phyloP scores from a whole-genome alignment of 345 rosid genomes.

The Syzygium aromaticum region DNA sequence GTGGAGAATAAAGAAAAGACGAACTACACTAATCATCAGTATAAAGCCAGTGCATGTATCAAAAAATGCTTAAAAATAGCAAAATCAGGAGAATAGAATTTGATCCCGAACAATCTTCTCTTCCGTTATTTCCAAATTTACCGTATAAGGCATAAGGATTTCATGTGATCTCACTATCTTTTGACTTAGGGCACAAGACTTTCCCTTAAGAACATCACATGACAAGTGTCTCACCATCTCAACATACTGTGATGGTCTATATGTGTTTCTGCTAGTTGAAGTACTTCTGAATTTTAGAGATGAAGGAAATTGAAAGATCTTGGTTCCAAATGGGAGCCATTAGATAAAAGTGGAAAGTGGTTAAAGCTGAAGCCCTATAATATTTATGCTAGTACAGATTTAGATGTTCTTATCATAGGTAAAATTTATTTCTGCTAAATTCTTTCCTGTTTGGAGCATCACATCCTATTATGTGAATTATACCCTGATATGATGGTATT shows the following conservation, averaged over 20 bases:
- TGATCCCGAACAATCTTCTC: neutral
- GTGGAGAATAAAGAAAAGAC: neutral
- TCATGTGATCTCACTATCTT: neutral
- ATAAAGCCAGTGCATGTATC: neutral
- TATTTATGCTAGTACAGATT: slow-evolving; percentile 68
- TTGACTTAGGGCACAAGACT: neutral
- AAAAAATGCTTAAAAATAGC: neutral
- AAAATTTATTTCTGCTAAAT: neutral
- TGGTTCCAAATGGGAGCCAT: slow-evolving; percentile 91
- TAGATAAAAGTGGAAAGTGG: slow-evolving; percentile 96
- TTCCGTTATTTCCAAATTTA: neutral
- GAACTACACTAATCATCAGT: neutral
- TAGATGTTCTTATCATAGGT: slow-evolving; percentile 92
- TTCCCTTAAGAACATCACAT: neutral
- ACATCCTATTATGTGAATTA: slow-evolving; percentile 1
- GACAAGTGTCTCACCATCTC: neutral
- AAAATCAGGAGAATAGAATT: neutral
- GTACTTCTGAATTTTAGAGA: slow-evolving; percentile 31
- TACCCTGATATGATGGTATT: slow-evolving; percentile 62
- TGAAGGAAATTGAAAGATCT: slow-evolving; percentile 88
- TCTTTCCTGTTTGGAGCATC: neutral
- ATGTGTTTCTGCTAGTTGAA: neutral
- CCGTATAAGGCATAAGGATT: neutral
- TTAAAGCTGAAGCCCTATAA: slow-evolving; percentile 87
- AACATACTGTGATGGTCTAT: neutral